Base-by-base conservation (phyloP, 768 basidiomycete species). In the Tylopilus plumbeoviolaceoides region DNA sequence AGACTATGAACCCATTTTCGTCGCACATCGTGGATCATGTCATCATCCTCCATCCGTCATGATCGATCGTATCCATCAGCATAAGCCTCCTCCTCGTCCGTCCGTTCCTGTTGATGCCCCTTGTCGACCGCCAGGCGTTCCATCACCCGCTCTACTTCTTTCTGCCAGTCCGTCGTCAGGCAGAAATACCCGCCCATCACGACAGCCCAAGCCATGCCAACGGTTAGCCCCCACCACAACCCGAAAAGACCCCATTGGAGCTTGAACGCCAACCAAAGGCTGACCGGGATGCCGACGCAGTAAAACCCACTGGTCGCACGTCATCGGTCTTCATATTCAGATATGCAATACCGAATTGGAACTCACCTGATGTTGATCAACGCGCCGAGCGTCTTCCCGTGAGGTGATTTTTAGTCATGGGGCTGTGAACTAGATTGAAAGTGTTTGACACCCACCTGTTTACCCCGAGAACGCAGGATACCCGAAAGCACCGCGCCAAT, bases 181-280 rank as follows among this genome's bases (percentile, higher is more conserved):
- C 76, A 82, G 7, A 90, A 59, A 59, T 74, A 75, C 4, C 42
- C 30, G 4, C 47, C 55, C 4, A 61, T 1, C 3, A 54, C 18
- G 4, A 47, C 40, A n/a, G 61, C 49, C 62, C 56, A 62, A 25
- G 30, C 10, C 63, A 65, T 64, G 12, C 67, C 66, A 12, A 84
- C 63, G 0, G 86, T 87, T n/a, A 95, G 72, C 17, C 93, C 93
- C 46, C 86, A 75, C 94, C 93, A 97, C 6, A 97, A 73, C 0
- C 94, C 94, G 30, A 78, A 75, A 23, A 97, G 74, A 2, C 78
- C 79, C 68, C 84, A 75, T 44, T 77, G 64, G 7, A 64, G 68
- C 53, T 73, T 72, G 73, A 94, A 92, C 1, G 88, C 78, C 9
- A 95, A 79, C 73, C 79, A 89, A 33, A 92, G 70, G 2, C 91